phyloP scores from a whole-genome alignment of 805 yeast genomes.

The Peterozyma xylosa region DNA sequence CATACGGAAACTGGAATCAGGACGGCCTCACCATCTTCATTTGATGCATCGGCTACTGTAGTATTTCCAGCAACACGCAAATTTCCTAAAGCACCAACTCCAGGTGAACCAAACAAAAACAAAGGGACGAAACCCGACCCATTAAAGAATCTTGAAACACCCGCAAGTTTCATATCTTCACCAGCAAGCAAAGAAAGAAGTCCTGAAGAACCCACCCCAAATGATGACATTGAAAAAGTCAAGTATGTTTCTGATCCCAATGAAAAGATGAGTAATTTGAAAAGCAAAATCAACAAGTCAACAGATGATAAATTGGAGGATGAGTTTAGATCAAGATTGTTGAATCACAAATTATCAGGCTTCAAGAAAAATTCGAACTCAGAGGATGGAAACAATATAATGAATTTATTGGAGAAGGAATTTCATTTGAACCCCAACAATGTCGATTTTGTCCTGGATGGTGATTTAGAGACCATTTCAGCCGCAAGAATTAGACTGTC shows the following conservation, averaged over 20 bases:
- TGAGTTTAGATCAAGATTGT: neutral
- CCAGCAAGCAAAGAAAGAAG: neutral
- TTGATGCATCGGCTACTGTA: neutral
- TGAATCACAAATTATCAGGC: neutral
- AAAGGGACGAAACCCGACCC: neutral
- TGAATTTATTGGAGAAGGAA: neutral
- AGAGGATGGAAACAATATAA: neutral
- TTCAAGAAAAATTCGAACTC: neutral
- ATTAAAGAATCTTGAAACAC: neutral
- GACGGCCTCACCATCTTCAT: neutral
- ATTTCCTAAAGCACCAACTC: neutral
- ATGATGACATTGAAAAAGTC: neutral
- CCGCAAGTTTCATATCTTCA: neutral
- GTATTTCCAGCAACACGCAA: too few relatives aligned
- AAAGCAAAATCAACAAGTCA: neutral
- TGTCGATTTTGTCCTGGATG: neutral
- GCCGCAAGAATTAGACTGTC: conserved; percentile 3
- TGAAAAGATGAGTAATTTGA: neutral
- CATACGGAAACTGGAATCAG: too few relatives aligned
- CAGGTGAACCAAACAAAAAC: neutral
- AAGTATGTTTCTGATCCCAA: neutral
- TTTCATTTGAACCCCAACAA: neutral
- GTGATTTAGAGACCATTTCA: neutral
- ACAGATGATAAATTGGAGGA: neutral
- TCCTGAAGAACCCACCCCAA: neutral